phyloP scores from a whole-genome alignment of 2,329 filamentous ascomycete genomes.

The Trichoderma guizhouense region DNA sequence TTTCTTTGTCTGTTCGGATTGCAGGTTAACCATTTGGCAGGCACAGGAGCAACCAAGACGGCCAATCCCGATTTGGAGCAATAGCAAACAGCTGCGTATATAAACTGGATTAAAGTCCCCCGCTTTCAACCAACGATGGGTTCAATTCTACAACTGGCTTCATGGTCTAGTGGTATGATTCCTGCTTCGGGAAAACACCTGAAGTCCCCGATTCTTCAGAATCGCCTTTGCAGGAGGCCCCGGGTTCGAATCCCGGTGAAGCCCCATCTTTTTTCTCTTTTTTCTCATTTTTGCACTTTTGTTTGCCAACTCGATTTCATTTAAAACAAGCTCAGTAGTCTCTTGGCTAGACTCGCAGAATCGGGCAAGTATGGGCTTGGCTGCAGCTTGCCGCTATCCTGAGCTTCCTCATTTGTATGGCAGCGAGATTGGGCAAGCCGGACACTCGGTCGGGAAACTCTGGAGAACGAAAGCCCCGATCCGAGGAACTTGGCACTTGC shows the following conservation, averaged over 20 bases:
- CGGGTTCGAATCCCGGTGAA: conserved; percentile 25
- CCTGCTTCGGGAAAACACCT: conserved; percentile 22
- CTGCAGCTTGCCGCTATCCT: not conserved
- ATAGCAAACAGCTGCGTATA: not conserved
- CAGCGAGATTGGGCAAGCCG: not conserved
- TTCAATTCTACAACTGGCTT: conserved; percentile 20
- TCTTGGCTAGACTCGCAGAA: not conserved
- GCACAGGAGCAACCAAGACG: not conserved
- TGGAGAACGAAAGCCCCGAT: not conserved
- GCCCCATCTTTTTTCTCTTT: conserved; percentile 20
- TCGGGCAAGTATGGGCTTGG: not conserved
- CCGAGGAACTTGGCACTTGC: not conserved
- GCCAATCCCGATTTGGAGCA: not conserved
- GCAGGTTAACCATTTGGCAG: not conserved
- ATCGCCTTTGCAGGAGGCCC: conserved; percentile 24
- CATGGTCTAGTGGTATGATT: conserved; percentile 30
- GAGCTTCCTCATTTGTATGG: not conserved
- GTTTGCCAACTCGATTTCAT: not conserved
- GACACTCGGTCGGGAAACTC: not conserved
- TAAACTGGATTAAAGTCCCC: not conserved
- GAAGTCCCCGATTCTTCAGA: conserved; percentile 22
- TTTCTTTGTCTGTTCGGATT: not conserved
- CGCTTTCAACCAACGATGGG: conserved; percentile 9
- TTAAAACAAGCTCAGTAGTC: not conserved
- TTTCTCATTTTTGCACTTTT: not conserved